phyloP scores from a whole-genome alignment of 179 eudicot species.

The Patellifolia procumbens region DNA sequence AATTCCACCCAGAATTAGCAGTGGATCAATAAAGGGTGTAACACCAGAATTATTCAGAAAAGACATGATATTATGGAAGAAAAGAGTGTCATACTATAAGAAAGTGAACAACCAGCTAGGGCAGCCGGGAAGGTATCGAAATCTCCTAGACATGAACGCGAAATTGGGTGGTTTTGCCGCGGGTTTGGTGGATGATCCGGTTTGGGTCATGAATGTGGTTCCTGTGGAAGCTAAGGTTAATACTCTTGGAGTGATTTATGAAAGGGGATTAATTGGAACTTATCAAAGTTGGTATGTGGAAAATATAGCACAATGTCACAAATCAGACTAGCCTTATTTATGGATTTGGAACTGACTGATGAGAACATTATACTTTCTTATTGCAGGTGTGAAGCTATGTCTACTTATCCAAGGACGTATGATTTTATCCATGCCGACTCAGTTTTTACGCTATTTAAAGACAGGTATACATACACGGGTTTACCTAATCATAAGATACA shows the following conservation, averaged over 20 bases:
- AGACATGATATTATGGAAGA: constrained; percentile 51
- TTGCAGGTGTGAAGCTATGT: constrained; percentile 87
- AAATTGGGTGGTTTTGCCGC: constrained; percentile 87
- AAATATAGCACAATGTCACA: not conserved
- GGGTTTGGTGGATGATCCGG: constrained; percentile 57
- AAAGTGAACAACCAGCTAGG: constrained; percentile 60
- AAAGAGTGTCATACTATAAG: constrained; percentile 58
- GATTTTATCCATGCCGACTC: constrained; percentile 78
- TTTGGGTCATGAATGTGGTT: constrained; percentile 95
- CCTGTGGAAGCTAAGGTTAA: constrained; percentile 67
- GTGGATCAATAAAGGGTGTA: constrained; percentile 49
- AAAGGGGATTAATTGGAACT: constrained; percentile 84
- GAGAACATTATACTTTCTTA: not conserved
- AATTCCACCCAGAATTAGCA: constrained; percentile 66
- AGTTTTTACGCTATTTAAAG: constrained; percentile 58
- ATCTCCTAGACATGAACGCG: constrained; percentile 86
- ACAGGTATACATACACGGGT: constrained; percentile 38
- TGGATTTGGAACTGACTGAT: not conserved
- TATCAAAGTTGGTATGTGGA: constrained; percentile 72
- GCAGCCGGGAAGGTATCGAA: constrained; percentile 65
- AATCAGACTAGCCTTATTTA: not conserved
- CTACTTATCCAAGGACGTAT: constrained; percentile 85
- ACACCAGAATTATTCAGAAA: constrained; percentile 44
- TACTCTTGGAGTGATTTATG: constrained; percentile 76
- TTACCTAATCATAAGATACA: not conserved